phyloP scores from a whole-genome alignment of 768 basidiomycete genomes.

The Termitomyces sp. region DNA sequence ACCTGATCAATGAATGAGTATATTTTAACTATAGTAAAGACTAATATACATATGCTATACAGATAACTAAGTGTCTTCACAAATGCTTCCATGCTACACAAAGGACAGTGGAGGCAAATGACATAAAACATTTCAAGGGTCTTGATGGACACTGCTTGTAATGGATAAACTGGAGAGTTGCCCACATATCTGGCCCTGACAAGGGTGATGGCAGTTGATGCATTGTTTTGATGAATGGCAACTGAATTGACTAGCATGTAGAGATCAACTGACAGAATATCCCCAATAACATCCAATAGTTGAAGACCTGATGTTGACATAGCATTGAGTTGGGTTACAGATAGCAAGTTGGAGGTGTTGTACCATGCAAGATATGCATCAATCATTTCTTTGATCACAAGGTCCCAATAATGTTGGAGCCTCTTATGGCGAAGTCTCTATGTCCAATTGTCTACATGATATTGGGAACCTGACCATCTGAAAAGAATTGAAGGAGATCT shows the following conservation, averaged over 20 bases:
- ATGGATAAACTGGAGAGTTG: background rate
- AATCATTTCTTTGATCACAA: background rate
- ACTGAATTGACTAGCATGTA: background rate
- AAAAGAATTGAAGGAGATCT: background rate
- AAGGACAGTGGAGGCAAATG: background rate
- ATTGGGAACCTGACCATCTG: background rate
- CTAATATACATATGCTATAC: background rate
- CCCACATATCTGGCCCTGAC: background rate
- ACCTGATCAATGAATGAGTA: background rate
- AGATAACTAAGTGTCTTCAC: background rate
- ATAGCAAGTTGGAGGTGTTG: background rate
- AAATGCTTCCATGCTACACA: background rate
- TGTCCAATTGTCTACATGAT: background rate
- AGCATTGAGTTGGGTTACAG: background rate
- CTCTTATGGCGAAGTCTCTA: background rate
- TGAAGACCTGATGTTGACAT: background rate
- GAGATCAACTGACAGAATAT: background rate
- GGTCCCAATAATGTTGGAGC: background rate
- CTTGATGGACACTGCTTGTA: background rate
- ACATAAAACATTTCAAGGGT: background rate
- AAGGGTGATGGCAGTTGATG: background rate
- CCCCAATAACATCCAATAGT: background rate
- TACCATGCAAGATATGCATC: background rate
- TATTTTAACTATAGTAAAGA: background rate
- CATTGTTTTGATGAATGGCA: background rate